Conservation (phyloP, 78 protist species). For the Isochrysis galbana region DNA sequence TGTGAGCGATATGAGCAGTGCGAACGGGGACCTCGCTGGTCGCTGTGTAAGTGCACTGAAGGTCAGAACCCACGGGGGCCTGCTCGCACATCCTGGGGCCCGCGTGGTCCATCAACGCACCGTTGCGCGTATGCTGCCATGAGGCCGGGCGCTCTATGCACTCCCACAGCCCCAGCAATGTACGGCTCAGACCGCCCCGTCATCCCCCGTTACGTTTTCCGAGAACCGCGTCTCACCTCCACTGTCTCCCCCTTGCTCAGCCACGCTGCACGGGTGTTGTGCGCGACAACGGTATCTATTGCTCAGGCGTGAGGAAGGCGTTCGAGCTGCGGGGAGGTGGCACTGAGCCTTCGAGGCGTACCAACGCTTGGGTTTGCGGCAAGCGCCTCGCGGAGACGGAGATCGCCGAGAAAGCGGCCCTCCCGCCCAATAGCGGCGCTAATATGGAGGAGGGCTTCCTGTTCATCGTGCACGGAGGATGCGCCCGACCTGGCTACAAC, state of each 20-base stretch:
- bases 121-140: too few species aligned
- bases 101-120: too few species aligned
- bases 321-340: not conserved
- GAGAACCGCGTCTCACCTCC: not conserved
- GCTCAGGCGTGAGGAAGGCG: not conserved
- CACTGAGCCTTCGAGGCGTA: not conserved
- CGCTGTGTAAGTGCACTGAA: too few species aligned
- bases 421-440: not conserved
- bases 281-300: not conserved
- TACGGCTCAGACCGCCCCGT: too few species aligned
- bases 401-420: not conserved
- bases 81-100: too few species aligned
- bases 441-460: not conserved
- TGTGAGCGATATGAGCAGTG: too few species aligned
- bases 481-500: not conserved
- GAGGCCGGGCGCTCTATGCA: too few species aligned
- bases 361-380: not conserved
- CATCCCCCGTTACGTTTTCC: not conserved
- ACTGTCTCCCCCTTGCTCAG: not conserved
- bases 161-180: too few species aligned
- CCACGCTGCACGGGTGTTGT: not conserved
- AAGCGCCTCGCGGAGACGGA: not conserved
- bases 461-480: not conserved
- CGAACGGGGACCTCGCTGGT: too few species aligned
- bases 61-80: too few species aligned